A percentile compares a stretch with the other conserved stretches of the same genome.
Conservation (phyloP, 2,329 filamentous ascomycete species). For the Penicillium sp. region DNA sequence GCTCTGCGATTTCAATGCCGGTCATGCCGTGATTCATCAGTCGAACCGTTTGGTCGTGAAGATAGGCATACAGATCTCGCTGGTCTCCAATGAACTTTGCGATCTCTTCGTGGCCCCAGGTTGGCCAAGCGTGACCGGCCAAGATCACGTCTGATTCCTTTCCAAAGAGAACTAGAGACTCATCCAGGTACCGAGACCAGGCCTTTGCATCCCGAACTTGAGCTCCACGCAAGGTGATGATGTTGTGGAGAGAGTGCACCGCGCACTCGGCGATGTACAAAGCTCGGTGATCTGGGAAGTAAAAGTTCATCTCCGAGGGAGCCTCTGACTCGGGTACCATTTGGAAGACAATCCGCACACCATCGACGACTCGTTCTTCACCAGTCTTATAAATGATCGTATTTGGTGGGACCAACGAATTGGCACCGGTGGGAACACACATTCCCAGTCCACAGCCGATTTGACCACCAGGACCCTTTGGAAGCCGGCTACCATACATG, state of each 20-base stretch:
- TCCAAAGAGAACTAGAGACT: conserved; percentile 40
- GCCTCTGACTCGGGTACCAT: conserved; percentile 50
- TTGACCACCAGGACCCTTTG: conserved; percentile 36
- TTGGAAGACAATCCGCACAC: conserved; percentile 46
- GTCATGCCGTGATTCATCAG: conserved; percentile 43
- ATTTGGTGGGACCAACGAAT: conserved; percentile 41
- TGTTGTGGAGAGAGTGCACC: conserved; percentile 49
- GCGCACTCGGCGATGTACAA: conserved; percentile 47
- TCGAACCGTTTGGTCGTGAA: conserved; percentile 48
- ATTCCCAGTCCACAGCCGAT: conserved; percentile 45
- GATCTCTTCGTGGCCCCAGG: conserved; percentile 39
- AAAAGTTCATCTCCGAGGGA: conserved; percentile 49
- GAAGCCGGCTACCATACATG: conserved; percentile 46
- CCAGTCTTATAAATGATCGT: conserved; percentile 30
- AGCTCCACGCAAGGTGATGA: conserved; percentile 48
- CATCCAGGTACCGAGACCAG: conserved; percentile 26
- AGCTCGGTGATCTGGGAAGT: conserved; percentile 44
- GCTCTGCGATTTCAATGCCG: conserved; percentile 45
- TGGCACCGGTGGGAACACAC: conserved; percentile 29
- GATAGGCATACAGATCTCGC: conserved; percentile 46
- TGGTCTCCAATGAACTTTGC: conserved; percentile 38
- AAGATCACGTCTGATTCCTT: conserved; percentile 40
- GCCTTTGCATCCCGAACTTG: conserved; percentile 17
- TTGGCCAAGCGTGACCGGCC: conserved; percentile 47
- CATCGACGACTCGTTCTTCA: conserved; percentile 33